Base-by-base conservation (phyloP, 345 rosid genomes). In the Eucalyptus brandiana region DNA sequence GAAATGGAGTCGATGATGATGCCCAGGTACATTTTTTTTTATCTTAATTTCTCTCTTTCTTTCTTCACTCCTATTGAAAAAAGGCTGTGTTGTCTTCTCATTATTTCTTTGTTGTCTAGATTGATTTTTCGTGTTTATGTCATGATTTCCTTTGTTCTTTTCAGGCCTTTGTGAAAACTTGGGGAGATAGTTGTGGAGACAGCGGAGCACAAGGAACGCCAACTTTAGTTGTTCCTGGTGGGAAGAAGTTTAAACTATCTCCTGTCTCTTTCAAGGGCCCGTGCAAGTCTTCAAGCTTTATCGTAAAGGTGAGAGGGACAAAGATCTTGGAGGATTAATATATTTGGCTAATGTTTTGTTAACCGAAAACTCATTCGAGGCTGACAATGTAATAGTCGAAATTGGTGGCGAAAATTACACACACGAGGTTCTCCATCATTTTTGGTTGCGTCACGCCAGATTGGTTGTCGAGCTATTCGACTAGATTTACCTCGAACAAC, bases 91-190 rank as follows among this genome's bases (percentile, higher is more conserved):
- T 76, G 42, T 76, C 16, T 40, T 76, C 45, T 72, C 28, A 37
- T 37, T 5, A n/a, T 86, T 86, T 47, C 80, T 26, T 86, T 47
- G 34, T 49, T 86, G 26, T 49, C n/a, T 48, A 47, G 40, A 86
- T 86, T 48, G 34, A 48, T 32, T 28, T 15, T 86, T 86, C 56
- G 37, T 18, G 51, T 30, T 30, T 30, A 86, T 16, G 34, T 26
- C 1, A 50, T 48, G 1, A 86, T 50, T 47, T 86, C 45, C 40
- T 86, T 32, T 53, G 17, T 51, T 51, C 54, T 86, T 21, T 16
- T 26, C 12, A 92, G 94, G 94, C 94, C 4, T 93, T 93, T 80
- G 6, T 44, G 8, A 88, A 83, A 44, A 89, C 93, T 19, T 91
- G 94, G 94, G 56, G 45, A 86, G 87, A 54, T 45, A 5, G 88